Percentiles rank a stretch among this genome's conserved stretches.
These are phyloP conservation scores for Copromyces sp. DNA, from an alignment of 495 filamentous ascomycete species.

Conservation along the genomic window DNA sequence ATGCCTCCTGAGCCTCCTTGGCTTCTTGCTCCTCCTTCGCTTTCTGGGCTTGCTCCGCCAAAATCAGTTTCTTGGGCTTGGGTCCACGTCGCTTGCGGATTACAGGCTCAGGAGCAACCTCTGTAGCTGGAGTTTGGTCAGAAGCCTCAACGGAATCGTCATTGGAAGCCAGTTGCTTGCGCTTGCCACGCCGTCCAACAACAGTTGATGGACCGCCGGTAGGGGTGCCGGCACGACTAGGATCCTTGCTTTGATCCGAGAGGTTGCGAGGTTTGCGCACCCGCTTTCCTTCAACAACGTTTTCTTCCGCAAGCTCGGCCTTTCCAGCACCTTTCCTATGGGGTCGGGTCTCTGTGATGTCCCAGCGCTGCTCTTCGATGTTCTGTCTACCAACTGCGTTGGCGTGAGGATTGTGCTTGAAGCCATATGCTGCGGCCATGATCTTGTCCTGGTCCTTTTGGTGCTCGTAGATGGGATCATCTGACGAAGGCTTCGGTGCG, in stretches of 20 bases:
- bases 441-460: conserved; percentile 32
- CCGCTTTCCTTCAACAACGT: conserved; percentile 33
- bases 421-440: conserved; percentile 34
- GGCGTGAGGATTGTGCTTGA: conserved; percentile 33
- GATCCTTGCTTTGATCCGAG: conserved; percentile 30
- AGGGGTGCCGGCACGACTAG: conserved; percentile 32
- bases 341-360: conserved; percentile 34
- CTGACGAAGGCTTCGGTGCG: conserved; percentile 25
- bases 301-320: conserved; percentile 34
- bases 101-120: conserved; percentile 1
- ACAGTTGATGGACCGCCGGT: conserved; percentile 2
- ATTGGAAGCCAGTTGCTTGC: conserved; percentile 12
- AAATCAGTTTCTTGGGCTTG: not conserved
- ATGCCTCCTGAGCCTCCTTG: not conserved
- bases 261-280: conserved; percentile 30
- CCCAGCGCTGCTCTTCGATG: conserved; percentile 35
- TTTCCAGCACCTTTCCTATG: conserved; percentile 38
- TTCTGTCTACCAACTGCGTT: conserved; percentile 33
- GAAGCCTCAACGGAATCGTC: conserved; percentile 7
- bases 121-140: not conserved
- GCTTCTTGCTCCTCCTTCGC: not conserved
- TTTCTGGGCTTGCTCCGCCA: conserved; percentile 1
- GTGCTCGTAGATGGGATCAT: conserved; percentile 23
- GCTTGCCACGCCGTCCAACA: conserved; percentile 23
- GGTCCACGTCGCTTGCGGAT: conserved; percentile 10